A percentile compares a stretch with the other conserved stretches of the same genome.
Evolutionary conservation across 2,329 filamentous ascomycete genomes (phyloP).

Genomic region (Coleophoma crateriformis): DNA sequence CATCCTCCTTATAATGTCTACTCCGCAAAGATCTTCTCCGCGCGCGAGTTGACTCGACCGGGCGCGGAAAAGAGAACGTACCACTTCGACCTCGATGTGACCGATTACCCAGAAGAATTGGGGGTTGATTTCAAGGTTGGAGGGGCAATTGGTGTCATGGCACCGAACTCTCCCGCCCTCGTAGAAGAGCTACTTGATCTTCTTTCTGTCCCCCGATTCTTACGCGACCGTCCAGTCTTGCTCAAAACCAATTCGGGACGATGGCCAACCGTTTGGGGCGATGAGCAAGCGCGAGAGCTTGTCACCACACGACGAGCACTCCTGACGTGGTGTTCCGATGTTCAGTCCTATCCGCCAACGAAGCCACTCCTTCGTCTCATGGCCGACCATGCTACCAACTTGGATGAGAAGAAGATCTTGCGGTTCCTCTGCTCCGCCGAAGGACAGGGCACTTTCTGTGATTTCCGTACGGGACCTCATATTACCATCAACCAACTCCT

Average conservation of each 20-base stretch:
- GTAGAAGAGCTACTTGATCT: slow-evolving; percentile 83
- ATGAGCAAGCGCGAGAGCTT: slow-evolving; percentile 79
- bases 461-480: slow-evolving; percentile 84
- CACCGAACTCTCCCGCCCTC: slow-evolving; percentile 70
- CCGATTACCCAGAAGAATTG: slow-evolving; percentile 83
- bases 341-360: slow-evolving; percentile 87
- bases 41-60: slow-evolving; percentile 78
- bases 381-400: slow-evolving; percentile 75
- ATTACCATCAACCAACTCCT: slow-evolving; percentile 82
- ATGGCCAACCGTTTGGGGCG: slow-evolving; percentile 98
- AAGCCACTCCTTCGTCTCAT: slow-evolving; percentile 82
- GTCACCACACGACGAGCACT: slow-evolving; percentile 85
- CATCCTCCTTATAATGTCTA: slow-evolving; percentile 92
- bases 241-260: slow-evolving; percentile 75
- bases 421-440: slow-evolving; percentile 82
- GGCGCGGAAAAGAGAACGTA: slow-evolving; percentile 96
- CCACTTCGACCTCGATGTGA: slow-evolving; percentile 95
- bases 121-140: slow-evolving; percentile 92
- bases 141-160: slow-evolving; percentile 88
- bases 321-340: slow-evolving; percentile 92
- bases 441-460: slow-evolving; percentile 88
- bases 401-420: slow-evolving; percentile 84
- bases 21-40: slow-evolving; percentile 78
- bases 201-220: slow-evolving; percentile 72
- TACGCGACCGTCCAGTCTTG: slow-evolving; percentile 78